Evolutionary conservation across 495 filamentous ascomycete genomes (phyloP).

Genomic region (Penicillium simplicissimum): DNA sequence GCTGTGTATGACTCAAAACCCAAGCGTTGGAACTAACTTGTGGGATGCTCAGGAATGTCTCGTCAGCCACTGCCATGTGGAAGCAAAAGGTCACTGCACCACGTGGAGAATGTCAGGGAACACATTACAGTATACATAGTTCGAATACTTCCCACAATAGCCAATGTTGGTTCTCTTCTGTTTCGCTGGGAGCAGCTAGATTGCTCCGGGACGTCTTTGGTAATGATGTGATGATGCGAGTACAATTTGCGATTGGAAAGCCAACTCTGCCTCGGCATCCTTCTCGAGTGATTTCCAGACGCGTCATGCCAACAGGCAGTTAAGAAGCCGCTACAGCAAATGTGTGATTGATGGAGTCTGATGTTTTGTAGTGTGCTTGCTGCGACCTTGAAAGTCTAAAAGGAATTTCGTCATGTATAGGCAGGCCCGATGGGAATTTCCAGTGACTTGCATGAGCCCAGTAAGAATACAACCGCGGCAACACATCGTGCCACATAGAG

Average conservation of each 20-base stretch:
- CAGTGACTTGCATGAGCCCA: slow-evolving; percentile 13
- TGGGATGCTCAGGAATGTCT: not conserved
- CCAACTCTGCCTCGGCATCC: not conserved
- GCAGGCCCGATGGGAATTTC: slow-evolving; percentile 20
- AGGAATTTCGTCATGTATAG: not conserved
- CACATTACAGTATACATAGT: not conserved
- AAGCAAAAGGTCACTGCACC: not conserved
- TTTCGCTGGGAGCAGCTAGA: not conserved
- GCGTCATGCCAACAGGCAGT: no score
- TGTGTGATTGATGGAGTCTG: not conserved
- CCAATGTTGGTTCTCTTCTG: not conserved
- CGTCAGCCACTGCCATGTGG: slow-evolving; percentile 9
- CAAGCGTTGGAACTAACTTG: no score
- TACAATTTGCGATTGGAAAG: not conserved
- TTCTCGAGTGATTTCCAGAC: not conserved
- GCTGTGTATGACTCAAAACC: not conserved
- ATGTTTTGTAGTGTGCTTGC: not conserved
- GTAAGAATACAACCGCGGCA: not conserved
- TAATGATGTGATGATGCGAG: not conserved
- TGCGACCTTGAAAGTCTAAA: not conserved
- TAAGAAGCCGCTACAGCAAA: no score
- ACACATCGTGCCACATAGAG: no score
- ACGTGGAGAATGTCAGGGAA: not conserved
- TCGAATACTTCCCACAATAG: not conserved
- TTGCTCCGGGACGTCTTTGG: not conserved